phyloP scores from a whole-genome alignment of 2,329 filamentous ascomycete species.

The Fusarium sarcochroum region DNA sequence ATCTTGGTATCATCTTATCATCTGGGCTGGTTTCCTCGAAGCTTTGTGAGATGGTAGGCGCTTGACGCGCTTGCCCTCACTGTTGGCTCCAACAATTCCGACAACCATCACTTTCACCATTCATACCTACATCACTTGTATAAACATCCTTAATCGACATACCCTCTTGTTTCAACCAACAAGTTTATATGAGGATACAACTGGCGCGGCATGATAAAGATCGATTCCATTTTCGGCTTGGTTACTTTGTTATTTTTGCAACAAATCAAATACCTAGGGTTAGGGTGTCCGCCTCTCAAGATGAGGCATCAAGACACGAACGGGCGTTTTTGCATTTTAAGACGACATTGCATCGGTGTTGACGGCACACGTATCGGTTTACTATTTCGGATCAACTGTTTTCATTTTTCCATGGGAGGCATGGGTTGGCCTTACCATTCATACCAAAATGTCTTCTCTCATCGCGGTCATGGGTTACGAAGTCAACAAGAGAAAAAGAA shows the following conservation, averaged over 20 bases:
- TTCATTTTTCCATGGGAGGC: constrained; percentile 52
- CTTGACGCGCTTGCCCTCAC: constrained; percentile 47
- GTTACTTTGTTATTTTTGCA: constrained; percentile 49
- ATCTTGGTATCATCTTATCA: constrained; percentile 59
- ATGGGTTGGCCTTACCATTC: constrained; percentile 41
- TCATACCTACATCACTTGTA: constrained; percentile 57
- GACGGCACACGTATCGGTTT: constrained; percentile 43
- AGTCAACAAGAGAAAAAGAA: constrained; percentile 60
- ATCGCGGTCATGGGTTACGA: constrained; percentile 60
- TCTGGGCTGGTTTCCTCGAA: constrained; percentile 58
- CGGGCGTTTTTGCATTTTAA: constrained; percentile 61
- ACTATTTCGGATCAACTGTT: constrained; percentile 51
- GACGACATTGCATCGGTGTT: constrained; percentile 64
- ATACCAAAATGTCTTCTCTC: constrained; percentile 53
- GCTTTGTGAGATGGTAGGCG: constrained; percentile 42
- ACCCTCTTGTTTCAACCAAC: constrained; percentile 52
- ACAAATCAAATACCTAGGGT: constrained; percentile 49
- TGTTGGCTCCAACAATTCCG: constrained; percentile 51
- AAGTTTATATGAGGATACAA: constrained; percentile 53
- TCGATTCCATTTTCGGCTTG: constrained; percentile 63
- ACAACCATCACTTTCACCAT: constrained; percentile 40
- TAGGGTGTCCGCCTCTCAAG: constrained; percentile 52
- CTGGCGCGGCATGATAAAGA: constrained; percentile 60
- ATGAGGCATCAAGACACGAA: constrained; percentile 60
- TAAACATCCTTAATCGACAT: constrained; percentile 65